Evolutionary conservation across 225 moss, liverwort and hornwort genomes (phyloP), one percentile per base, ranked within the genome.

Genomic region (Sphagnum contortum): DNA sequence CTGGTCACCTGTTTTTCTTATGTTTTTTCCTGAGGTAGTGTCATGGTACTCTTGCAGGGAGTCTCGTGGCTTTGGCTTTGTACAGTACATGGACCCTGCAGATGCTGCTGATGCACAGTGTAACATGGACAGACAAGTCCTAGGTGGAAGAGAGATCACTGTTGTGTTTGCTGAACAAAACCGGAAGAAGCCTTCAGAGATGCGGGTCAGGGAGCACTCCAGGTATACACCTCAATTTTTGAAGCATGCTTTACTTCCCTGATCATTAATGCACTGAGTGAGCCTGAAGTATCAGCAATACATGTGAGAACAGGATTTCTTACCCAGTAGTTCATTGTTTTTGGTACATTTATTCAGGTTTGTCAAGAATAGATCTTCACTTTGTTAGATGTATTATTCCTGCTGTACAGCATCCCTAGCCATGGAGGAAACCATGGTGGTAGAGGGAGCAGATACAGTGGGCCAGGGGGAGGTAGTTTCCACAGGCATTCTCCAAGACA

Each of bases 111-210:
- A 96, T 79, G 95, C 95, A 4, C 95, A 96, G 50, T 92, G 90
- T 69, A 90, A 88, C 59, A 96, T 96, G 95, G 95, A 96, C 67
- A 89, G 91, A 60, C 95, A 92, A 64, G 67, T 88, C 9, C 83
- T 96, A 12, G 92, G 83, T 74, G 95, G 95, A 29, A 77, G 92
- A 44, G 92, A 96, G 62, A 96, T 96, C 3, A 96, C 92, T 52
- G 95, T 96, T 47, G 92, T 96, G n/a, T 96, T 92, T 81, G 95
- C 95, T 5, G 92, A 92, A 59, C 92, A 96, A 69, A 96, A 96
- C 54, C 80, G 95, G 60, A 96, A 96, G 80, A 96, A 96, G 72
- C 95, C 95, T 62, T 86, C 89, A 48, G 92, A 96, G 77, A 96
- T 96, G 95, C 81, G 95, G 68, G 85, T 90, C 45, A 92, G 88